Evolutionary conservation across 768 basidiomycete genomes (phyloP), one percentile per base, ranked within the genome.

Genomic region (Phaffia australis): DNA sequence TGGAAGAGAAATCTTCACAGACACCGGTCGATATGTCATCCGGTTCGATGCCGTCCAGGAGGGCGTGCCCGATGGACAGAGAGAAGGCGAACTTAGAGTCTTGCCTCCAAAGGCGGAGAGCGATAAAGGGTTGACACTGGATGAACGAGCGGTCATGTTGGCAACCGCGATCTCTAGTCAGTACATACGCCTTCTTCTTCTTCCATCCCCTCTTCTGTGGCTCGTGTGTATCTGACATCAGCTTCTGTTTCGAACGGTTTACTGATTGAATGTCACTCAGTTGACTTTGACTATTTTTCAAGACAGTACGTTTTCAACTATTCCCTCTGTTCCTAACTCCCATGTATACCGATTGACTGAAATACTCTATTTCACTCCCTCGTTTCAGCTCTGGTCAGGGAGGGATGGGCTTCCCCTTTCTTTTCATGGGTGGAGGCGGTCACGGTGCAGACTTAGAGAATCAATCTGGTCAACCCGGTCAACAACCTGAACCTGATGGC

Each of bases 301-400:
- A 59, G 66, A 18, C 66, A 67, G 49, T 66, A n/a, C 25, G 56
- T 46, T 25, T 27, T 42, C 18, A 66, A 90, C 92, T 89, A 87
- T 92, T 70, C 85, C 89, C 71, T 91, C 93, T 77, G 79, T 92
- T 66, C 81, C 92, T 56, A 83, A 92, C 65, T 80, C 90, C 64
- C 84, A 92, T 58, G 84, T 86, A 2, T 90, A 91, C 35, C 89
- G 93, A 77, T 80, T 83, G 8, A 92, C 90, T 0, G 87, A 89
- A 1, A 79, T 93, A 59, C 91, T 93, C 57, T 64, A 84, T 83
- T 62, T 79, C 83, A 65, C 77, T 78, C 29, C 73, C 18, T 27
- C 47, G 11, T 2, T 9, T 25, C 63, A 64, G 63, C 56, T 65
- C 64, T 16, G 30, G 30, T 42, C 64, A 65, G 14, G 56, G 55